Percentiles rank a stretch among this genome's conserved stretches.
Evolutionary conservation across 345 rosid genomes (phyloP).

Genomic region (Microcos paniculata): DNA sequence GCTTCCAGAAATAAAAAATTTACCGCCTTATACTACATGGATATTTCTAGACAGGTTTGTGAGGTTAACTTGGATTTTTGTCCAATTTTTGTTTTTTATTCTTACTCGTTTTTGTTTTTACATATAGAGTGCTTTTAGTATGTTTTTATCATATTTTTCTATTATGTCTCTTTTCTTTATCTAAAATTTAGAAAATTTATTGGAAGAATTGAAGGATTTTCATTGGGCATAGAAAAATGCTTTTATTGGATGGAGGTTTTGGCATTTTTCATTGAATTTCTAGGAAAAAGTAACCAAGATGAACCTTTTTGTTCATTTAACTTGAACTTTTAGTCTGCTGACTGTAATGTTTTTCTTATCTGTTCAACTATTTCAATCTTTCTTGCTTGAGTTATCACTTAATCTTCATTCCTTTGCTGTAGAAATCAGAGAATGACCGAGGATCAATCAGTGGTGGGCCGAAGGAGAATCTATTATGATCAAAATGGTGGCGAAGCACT

Average conservation of each 20-base stretch:
- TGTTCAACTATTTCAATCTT: neutral
- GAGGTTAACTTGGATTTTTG: neutral
- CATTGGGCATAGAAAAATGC: neutral
- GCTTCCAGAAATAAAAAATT: constrained; percentile 69
- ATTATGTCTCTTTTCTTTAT: neutral
- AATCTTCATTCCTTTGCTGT: constrained; percentile 20
- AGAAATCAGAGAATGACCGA: constrained; percentile 99
- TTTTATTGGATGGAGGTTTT: neutral
- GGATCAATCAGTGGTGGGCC: constrained; percentile 95
- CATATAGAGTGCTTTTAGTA: neutral
- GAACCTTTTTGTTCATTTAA: neutral
- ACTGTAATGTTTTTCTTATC: neutral
- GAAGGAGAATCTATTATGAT: constrained; percentile 97
- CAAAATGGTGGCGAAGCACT: constrained; percentile 98
- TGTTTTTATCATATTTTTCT: neutral
- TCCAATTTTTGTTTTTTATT: neutral
- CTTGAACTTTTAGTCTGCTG: neutral
- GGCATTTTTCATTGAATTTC: neutral
- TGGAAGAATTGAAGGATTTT: neutral
- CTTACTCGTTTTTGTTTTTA: neutral
- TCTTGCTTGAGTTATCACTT: constrained; percentile 15
- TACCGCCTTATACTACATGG: constrained; percentile 98
- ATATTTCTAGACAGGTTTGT: constrained; percentile 87
- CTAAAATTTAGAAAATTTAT: neutral
- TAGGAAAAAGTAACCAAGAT: no score